These are phyloP conservation scores for Centaurea solstitialis DNA, from an alignment of 129 eudicot species.

Conservation along the genomic window DNA sequence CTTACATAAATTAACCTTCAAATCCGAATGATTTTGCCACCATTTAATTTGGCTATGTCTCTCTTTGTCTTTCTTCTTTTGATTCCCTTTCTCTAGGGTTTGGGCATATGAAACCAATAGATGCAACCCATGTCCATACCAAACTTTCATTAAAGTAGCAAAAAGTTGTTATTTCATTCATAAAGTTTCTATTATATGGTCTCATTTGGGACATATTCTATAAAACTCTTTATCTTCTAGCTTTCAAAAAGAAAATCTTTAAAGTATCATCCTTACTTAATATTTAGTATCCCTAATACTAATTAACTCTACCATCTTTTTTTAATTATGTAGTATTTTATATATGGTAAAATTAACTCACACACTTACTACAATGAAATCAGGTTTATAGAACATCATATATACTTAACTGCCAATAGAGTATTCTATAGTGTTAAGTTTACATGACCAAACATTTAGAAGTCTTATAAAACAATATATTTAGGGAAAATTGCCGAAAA, in stretches of 20 bases:
- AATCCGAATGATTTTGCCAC: constrained; percentile 4
- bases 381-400: too few species aligned
- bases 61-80: constrained; percentile 19
- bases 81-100: constrained; percentile 26
- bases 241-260: not conserved
- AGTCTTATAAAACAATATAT: too few species aligned
- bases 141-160: constrained; percentile 37
- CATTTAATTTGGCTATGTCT: constrained; percentile 4
- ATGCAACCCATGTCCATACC: constrained; percentile 37
- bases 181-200: constrained; percentile 39
- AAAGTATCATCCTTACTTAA: not conserved
- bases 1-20: not conserved
- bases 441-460: not conserved
- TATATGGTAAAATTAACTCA: too few species aligned
- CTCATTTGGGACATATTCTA: constrained; percentile 13
- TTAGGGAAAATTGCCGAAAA: too few species aligned
- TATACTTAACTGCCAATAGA: not conserved
- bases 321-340: too few species aligned
- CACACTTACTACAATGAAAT: not conserved
- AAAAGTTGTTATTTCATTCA: constrained; percentile 38
- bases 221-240: not conserved
- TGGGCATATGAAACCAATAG: constrained; percentile 31
- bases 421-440: not conserved
- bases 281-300: not conserved
- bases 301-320: not conserved